phyloP scores from a whole-genome alignment of 192 early-diverging fungal species.

The Rhizoclosmatium globosum region DNA sequence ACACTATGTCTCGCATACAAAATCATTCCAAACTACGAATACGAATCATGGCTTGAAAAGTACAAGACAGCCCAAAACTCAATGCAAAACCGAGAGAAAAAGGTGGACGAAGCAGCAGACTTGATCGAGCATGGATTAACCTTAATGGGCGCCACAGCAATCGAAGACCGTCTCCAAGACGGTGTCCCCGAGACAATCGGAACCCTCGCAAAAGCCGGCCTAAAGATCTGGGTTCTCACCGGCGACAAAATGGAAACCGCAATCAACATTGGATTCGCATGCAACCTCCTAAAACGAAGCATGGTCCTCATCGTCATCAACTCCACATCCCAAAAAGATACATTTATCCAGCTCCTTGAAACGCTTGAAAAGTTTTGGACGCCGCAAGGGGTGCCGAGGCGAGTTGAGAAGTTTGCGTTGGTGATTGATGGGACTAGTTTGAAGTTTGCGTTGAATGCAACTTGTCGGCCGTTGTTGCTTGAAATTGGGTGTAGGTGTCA shows the following conservation, averaged over 20 bases:
- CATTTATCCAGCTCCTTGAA: constrained; percentile 66
- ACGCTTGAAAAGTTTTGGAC: constrained; percentile 64
- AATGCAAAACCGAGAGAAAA: constrained; percentile 75
- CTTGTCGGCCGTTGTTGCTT: constrained; percentile 61
- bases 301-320: constrained; percentile 66
- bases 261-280: constrained; percentile 96
- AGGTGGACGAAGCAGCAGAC: constrained; percentile 75
- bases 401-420: constrained; percentile 46
- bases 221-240: constrained; percentile 98
- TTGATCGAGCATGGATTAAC: constrained; percentile 83
- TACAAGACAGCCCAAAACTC: constrained; percentile 79
- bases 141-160: constrained; percentile 92
- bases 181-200: constrained; percentile 93
- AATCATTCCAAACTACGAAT: constrained; percentile 74
- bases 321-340: constrained; percentile 50
- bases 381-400: constrained; percentile 43
- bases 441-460: constrained; percentile 73
- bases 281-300: constrained; percentile 55
- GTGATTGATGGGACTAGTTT: constrained; percentile 66
- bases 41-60: constrained; percentile 76
- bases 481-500: constrained; percentile 65
- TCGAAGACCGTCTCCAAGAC: constrained; percentile 97
- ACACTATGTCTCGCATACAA: constrained; percentile 90
- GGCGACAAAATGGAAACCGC: constrained; percentile 99
- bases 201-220: constrained; percentile 81